Percentiles rank a stretch among this genome's conserved stretches.
Conservation (phyloP, 768 basidiomycete genomes). For the Pulveroboletus ravenelii region DNA sequence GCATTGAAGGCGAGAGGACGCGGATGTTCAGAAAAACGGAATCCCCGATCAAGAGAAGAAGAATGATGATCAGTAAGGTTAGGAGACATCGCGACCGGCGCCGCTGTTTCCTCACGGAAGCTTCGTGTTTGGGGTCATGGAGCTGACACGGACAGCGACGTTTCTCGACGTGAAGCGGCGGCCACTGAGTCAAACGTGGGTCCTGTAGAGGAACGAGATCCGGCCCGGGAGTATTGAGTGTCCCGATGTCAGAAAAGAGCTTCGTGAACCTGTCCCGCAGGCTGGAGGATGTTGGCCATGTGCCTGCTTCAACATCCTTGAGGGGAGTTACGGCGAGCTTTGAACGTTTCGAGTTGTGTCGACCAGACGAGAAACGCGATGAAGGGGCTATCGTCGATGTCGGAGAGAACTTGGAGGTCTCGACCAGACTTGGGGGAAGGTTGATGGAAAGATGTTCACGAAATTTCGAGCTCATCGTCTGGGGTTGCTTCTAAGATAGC, state of each 20-base stretch:
- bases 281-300: conserved; percentile 14
- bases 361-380: conserved; percentile 26
- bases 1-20: conserved; percentile 21
- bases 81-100: conserved; percentile 31
- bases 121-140: conserved; percentile 17
- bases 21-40: conserved; percentile 35
- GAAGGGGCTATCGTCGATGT: conserved; percentile 34
- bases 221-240: conserved; percentile 21
- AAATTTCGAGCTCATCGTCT: conserved; percentile 28
- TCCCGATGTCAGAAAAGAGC: conserved; percentile 35
- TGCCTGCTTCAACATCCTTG: conserved; percentile 26
- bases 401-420: conserved; percentile 41
- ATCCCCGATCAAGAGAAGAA: conserved; percentile 43
- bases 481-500: not conserved
- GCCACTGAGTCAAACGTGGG: conserved; percentile 31
- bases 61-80: conserved; percentile 33
- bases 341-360: conserved; percentile 9
- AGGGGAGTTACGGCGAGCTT: not conserved
- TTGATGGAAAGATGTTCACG: conserved; percentile 29
- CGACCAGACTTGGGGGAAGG: conserved; percentile 17
- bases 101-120: conserved; percentile 24
- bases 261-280: conserved; percentile 34
- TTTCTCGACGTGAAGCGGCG: conserved; percentile 38
- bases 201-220: conserved; percentile 25
- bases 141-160: conserved; percentile 22